Conservation (phyloP, 306 rosid species). For the Glycine tomentella region DNA sequence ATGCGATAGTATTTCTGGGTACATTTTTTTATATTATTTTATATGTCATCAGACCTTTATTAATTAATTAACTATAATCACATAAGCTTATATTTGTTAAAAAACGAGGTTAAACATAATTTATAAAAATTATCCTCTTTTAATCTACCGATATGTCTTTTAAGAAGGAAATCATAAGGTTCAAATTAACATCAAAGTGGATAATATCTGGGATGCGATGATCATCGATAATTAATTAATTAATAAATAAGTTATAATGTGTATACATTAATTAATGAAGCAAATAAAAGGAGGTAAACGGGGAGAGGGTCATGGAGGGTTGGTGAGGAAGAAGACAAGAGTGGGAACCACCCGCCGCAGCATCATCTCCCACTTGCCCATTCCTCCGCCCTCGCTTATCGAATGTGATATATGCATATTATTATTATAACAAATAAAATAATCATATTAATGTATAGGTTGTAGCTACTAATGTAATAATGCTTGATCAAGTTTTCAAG, state of each 20-base stretch:
- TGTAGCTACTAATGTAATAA: constrained; percentile 28
- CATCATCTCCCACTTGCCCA: constrained; percentile 75
- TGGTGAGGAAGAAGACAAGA: constrained; percentile 58
- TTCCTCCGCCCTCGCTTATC: constrained; percentile 49
- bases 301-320: constrained; percentile 44
- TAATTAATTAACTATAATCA: no score
- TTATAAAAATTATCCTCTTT: no score
- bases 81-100: no score
- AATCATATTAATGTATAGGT: constrained; percentile 11
- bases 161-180: no score
- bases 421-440: constrained; percentile 14
- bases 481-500: constrained; percentile 14
- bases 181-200: no score
- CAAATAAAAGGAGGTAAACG: no score
- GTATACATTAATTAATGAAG: no score
- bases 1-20: neutral
- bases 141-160: no score
- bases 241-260: neutral
- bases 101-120: no score
- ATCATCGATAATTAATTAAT: no score
- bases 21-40: neutral
- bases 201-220: no score
- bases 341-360: constrained; percentile 74
- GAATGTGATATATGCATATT: neutral
- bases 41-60: no score